Conservation (phyloP, 2,329 filamentous ascomycete genomes). For the Alternaria brassicae region DNA sequence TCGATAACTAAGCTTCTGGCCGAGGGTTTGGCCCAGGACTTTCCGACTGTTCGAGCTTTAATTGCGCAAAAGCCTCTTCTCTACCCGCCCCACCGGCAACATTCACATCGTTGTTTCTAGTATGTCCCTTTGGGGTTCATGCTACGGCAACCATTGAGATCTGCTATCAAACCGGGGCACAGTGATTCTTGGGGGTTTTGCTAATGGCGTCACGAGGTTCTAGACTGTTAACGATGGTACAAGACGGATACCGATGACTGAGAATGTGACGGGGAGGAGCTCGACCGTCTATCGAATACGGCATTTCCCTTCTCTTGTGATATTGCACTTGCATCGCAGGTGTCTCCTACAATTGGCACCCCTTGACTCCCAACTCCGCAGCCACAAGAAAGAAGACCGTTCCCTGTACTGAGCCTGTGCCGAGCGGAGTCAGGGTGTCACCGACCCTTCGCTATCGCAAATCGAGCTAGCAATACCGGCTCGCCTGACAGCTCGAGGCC, state of each 20-base stretch:
- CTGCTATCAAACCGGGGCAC: neutral
- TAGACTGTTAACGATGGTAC: neutral
- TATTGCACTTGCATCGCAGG: neutral
- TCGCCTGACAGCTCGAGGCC: neutral
- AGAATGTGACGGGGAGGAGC: neutral
- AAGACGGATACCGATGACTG: neutral
- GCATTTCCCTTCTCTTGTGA: neutral
- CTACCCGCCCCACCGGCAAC: neutral
- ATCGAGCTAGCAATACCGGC: neutral
- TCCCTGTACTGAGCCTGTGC: neutral
- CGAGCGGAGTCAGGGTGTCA: neutral
- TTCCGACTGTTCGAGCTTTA: neutral
- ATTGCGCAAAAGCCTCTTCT: conserved; percentile 1
- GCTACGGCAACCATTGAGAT: neutral
- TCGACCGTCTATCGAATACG: neutral
- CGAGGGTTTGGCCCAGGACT: conserved; percentile 3
- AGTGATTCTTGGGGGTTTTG: neutral
- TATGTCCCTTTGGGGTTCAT: neutral
- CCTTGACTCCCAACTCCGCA: neutral
- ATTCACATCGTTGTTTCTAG: conserved; percentile 1
- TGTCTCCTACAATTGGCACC: neutral
- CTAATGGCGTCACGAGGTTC: neutral
- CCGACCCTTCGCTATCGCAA: neutral
- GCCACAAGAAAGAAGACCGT: neutral
- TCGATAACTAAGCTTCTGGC: neutral